Percentiles rank a stretch among this genome's conserved stretches.
Conservation (phyloP, 2,329 filamentous ascomycete species). For the Penicillium rolfsii region DNA sequence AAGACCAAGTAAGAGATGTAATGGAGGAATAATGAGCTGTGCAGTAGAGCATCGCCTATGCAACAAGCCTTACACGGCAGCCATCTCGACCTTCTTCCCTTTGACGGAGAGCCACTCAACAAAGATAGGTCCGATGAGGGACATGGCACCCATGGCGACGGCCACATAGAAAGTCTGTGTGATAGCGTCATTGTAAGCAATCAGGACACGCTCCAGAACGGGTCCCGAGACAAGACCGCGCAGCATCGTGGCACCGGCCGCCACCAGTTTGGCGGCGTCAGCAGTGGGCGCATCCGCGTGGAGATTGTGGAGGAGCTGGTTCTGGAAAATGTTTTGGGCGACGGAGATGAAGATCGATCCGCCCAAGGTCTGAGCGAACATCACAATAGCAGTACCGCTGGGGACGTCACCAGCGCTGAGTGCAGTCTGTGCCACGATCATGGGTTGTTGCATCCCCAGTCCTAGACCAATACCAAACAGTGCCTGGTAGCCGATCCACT, state of each 20-base stretch:
- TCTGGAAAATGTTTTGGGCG: conserved; percentile 46
- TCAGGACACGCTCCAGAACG: conserved; percentile 35
- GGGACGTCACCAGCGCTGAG: conserved; percentile 39
- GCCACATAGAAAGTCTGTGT: conserved; percentile 45
- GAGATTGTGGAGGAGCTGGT: conserved; percentile 37
- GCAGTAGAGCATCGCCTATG: not conserved
- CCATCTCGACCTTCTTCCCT: conserved; percentile 36
- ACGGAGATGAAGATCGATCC: conserved; percentile 45
- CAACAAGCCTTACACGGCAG: conserved; percentile 13
- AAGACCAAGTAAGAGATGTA: conserved; percentile 6
- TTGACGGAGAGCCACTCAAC: conserved; percentile 49
- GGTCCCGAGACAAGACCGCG: conserved; percentile 33
- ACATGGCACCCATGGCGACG: conserved; percentile 43
- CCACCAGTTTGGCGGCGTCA: conserved; percentile 34
- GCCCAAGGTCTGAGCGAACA: conserved; percentile 44
- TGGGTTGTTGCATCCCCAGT: conserved; percentile 41
- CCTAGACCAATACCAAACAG: conserved; percentile 43
- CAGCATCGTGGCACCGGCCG: conserved; percentile 45
- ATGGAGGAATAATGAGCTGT: not conserved
- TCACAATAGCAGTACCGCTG: conserved; percentile 40
- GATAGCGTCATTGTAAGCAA: conserved; percentile 44
- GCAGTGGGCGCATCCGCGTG: conserved; percentile 29
- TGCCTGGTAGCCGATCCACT: conserved; percentile 48
- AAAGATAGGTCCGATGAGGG: conserved; percentile 38
- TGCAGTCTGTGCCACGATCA: conserved; percentile 41